These are phyloP conservation scores for Saccharomycopsis synnaedendra DNA, from an alignment of 805 yeast genomes.

Conservation along the genomic window DNA sequence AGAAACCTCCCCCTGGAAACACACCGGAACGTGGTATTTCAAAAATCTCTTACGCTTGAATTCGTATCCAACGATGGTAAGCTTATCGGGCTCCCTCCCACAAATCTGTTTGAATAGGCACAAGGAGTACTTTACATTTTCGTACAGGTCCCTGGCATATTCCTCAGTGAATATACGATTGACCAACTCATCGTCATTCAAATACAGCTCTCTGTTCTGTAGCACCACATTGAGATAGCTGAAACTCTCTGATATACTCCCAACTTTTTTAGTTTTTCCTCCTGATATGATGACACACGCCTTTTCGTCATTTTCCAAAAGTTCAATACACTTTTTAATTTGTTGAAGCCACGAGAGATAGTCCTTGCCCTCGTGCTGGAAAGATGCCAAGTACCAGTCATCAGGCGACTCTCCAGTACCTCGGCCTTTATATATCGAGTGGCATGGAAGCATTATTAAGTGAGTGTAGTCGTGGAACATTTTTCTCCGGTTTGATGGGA, in stretches of 20 bases:
- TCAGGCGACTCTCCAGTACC: slow-evolving; percentile 31
- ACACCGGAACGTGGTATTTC: slow-evolving; percentile 41
- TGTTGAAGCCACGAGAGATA: slow-evolving; percentile 58
- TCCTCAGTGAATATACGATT: slow-evolving; percentile 44
- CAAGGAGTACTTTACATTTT: slow-evolving; percentile 56
- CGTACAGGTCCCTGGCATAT: slow-evolving; percentile 70
- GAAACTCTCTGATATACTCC: slow-evolving; percentile 47
- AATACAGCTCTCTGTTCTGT: slow-evolving; percentile 8
- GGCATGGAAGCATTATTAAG: slow-evolving; percentile 14
- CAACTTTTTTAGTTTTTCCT: slow-evolving; percentile 57
- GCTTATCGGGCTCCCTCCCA: slow-evolving; percentile 34
- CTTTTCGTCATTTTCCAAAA: slow-evolving; percentile 22
- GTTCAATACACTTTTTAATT: slow-evolving; percentile 32
- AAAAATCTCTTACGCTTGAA: slow-evolving; percentile 57
- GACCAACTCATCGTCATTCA: slow-evolving; percentile 9
- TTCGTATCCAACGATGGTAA: slow-evolving; percentile 62
- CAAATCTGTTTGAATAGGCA: slow-evolving; percentile 38
- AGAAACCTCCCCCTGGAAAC: slow-evolving; percentile 24
- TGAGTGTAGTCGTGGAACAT: background rate
- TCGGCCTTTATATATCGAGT: slow-evolving; percentile 14
- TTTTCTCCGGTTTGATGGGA: no score
- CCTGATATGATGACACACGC: slow-evolving; percentile 43
- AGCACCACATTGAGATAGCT: slow-evolving; percentile 32
- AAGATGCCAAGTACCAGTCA: slow-evolving; percentile 61
- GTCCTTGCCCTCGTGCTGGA: slow-evolving; percentile 61